Conservation (phyloP, 805 yeast genomes). For the Metschnikowia lochheadii region DNA sequence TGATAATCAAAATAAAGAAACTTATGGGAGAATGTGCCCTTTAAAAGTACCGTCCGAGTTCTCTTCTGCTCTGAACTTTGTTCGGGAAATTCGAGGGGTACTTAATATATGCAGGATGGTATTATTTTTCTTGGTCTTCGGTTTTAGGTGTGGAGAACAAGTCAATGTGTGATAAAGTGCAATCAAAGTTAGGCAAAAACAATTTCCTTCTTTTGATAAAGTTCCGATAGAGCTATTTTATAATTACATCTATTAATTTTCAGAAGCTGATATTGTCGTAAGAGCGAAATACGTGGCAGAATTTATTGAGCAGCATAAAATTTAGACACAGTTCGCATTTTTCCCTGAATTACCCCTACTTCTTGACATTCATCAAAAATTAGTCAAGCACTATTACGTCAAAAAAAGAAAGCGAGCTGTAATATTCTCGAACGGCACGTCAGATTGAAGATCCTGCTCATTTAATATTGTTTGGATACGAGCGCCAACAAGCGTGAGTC, state of each 20-base stretch:
- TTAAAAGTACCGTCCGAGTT: not conserved
- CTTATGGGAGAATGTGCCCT: not conserved
- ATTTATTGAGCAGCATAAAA: not conserved
- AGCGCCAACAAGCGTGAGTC: not conserved
- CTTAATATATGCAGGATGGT: not conserved
- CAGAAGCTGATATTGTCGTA: not conserved
- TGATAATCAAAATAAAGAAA: not conserved
- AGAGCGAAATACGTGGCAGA: not conserved
- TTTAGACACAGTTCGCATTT: not conserved
- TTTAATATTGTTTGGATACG: not conserved
- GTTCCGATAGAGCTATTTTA: not conserved
- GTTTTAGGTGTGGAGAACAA: not conserved
- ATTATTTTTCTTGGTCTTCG: not conserved
- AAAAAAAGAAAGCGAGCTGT: not conserved
- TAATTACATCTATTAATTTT: not conserved
- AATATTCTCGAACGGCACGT: not conserved
- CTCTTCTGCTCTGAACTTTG: not conserved
- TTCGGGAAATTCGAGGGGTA: slow-evolving; percentile 3
- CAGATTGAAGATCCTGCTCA: not conserved
- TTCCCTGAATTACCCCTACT: not conserved
- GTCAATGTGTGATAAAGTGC: not conserved
- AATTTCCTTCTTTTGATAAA: no score
- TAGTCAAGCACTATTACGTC: not conserved
- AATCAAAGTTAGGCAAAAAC: no score
- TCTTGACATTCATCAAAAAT: not conserved